Conservation (phyloP, 495 filamentous ascomycete species). For the Tuber magnatum region DNA sequence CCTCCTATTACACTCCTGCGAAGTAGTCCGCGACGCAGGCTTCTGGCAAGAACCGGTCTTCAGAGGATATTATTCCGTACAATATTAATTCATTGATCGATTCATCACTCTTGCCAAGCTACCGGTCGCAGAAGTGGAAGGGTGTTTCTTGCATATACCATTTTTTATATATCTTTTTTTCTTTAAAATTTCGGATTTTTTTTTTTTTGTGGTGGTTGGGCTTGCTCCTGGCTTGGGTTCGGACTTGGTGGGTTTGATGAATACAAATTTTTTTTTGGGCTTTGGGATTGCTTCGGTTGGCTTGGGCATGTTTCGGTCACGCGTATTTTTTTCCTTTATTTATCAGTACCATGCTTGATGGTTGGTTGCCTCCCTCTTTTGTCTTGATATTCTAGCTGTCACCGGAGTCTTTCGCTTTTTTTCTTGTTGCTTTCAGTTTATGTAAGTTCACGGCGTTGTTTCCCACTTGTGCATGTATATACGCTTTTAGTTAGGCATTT, state of each 20-base stretch:
- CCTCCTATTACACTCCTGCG: slow-evolving; percentile 56
- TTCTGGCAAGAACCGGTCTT: slow-evolving; percentile 36
- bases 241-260: slow-evolving; percentile 6
- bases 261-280: slow-evolving; percentile 6
- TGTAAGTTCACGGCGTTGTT: neutral
- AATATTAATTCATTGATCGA: neutral
- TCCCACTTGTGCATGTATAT: neutral
- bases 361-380: neutral
- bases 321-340: slow-evolving; percentile 19
- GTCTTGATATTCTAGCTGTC: neutral
- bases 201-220: neutral
- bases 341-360: neutral
- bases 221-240: neutral
- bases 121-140: neutral
- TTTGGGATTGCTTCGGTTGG: slow-evolving; percentile 9
- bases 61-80: slow-evolving; percentile 8
- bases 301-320: neutral
- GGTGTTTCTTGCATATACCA: slow-evolving; percentile 22
- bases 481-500: slow-evolving; percentile 2
- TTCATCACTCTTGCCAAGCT: neutral
- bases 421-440: neutral
- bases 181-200: slow-evolving; percentile 1
- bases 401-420: slow-evolving; percentile 8
- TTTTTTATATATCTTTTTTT: slow-evolving; percentile 18
- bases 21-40: slow-evolving; percentile 30